Evolutionary conservation across 2,329 filamentous ascomycete genomes (phyloP), one percentile per base, ranked within the genome.

Genomic region (Cyphellophora attinorum): DNA sequence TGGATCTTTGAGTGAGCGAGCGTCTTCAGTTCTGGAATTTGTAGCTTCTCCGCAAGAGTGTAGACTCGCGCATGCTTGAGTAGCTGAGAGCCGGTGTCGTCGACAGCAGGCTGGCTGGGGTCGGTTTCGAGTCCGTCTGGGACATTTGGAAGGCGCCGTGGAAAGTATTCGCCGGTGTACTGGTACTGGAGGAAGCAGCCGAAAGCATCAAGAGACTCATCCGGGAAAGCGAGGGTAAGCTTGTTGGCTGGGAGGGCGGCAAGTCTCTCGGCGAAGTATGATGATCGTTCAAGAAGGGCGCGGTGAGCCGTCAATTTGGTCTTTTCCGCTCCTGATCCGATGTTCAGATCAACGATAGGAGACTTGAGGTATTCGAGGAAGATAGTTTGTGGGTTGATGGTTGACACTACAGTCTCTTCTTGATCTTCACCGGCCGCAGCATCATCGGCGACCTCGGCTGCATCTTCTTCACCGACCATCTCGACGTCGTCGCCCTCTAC

Each of bases 1-100:
- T 94, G 85, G 51, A 95, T 94, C 68, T 95, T 95, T 55, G 75
- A 78, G 55, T 83, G 83, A 2, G 86, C 81, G 17, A 94, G 76
- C 12, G 69, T 74, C 59, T 83, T 84, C 43, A 95, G 75, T 6
- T 66, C 65, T 1, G 67, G 61, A 31, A 85, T 62, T 27, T 76
- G 72, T 41, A 91, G 78, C 59, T 81, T 85, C 50, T 86, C 81
- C 15, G 85, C 86, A 15, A 95, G 69, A 0, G 85, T 94, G 66
- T 94, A 94, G 45, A 94, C 74, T 44, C 82, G 81, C 14, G 88
- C 88, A 57, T 95, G 88, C 52, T 83, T 85, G 41, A 95, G 76
- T 12, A 95, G 77, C 53, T 89, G 82, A 11, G 80, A 72, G 46
- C 86, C 86, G n/a, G 74, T 74, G 54, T 84, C 71, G 60, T 94